Conservation (phyloP, 2,329 filamentous ascomycete genomes). For the Triangularia verruculosa region DNA sequence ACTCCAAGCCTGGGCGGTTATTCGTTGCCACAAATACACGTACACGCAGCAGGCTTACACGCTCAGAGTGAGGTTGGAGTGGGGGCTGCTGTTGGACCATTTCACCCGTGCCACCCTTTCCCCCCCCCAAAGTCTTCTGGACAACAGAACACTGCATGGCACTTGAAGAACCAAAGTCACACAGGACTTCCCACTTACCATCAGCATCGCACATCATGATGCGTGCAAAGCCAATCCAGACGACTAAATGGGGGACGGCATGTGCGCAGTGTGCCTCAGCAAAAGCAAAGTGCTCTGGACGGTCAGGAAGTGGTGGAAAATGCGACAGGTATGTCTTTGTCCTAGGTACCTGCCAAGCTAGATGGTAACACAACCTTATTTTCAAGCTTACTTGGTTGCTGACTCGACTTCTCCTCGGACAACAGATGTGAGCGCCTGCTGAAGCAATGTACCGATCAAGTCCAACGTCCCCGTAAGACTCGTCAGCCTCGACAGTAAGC, state of each 20-base stretch:
- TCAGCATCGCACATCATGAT: slow-evolving; percentile 7
- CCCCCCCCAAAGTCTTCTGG: background rate
- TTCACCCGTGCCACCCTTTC: background rate
- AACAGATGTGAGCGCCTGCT: slow-evolving; percentile 20
- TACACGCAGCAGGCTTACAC: background rate
- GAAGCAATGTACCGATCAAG: slow-evolving; percentile 22
- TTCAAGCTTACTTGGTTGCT: background rate
- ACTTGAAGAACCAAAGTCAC: background rate
- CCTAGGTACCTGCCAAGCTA: background rate
- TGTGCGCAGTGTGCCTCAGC: slow-evolving; percentile 23
- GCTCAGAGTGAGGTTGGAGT: background rate
- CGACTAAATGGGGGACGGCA: slow-evolving; percentile 23
- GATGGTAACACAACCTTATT: slow-evolving; percentile 6
- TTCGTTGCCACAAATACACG: background rate
- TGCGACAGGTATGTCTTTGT: slow-evolving; percentile 16
- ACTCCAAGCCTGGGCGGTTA: background rate
- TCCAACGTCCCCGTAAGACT: slow-evolving; percentile 17
- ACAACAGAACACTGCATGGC: background rate
- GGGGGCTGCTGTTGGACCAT: background rate
- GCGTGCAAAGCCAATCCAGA: slow-evolving; percentile 18
- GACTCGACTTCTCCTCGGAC: background rate
- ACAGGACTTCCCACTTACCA: background rate
- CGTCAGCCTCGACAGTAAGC: slow-evolving; percentile 16
- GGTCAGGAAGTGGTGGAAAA: slow-evolving; percentile 9
- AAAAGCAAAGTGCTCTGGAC: slow-evolving; percentile 23